phyloP scores from a whole-genome alignment of 2,329 filamentous ascomycete genomes.

The Septoria linicola region DNA sequence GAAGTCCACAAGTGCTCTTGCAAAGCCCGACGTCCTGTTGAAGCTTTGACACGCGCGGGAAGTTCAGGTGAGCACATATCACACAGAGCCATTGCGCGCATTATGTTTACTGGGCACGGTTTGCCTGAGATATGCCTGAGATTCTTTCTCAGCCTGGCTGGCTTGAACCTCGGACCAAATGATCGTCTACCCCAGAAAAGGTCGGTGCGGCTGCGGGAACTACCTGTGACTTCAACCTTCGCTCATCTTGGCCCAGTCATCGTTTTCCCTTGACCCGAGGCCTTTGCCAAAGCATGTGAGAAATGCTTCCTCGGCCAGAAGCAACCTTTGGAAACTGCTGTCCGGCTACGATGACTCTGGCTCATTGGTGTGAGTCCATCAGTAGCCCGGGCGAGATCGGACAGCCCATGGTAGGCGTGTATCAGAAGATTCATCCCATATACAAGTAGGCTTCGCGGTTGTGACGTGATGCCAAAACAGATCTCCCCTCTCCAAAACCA shows the following conservation, averaged over 20 bases:
- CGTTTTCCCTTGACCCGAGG: conserved; percentile 30
- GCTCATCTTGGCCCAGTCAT: conserved; percentile 19
- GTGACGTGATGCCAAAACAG: conserved; percentile 24
- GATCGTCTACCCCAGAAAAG: conserved; percentile 15
- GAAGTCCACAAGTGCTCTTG: no score
- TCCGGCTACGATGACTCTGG: conserved; percentile 13
- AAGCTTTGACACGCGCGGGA: no score
- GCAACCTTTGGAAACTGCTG: conserved; percentile 5
- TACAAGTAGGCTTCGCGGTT: conserved; percentile 13
- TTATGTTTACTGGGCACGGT: no score
- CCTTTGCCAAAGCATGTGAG: conserved; percentile 9
- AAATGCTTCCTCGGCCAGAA: conserved; percentile 12
- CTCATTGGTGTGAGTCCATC: conserved; percentile 12
- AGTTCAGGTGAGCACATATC: no score
- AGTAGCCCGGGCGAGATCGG: conserved; percentile 25
- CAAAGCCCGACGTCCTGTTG: no score
- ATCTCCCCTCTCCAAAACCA: conserved; percentile 23
- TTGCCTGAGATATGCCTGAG: no score
- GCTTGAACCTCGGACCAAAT: conserved; percentile 18
- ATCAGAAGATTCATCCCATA: conserved; percentile 9
- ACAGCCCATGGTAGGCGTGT: conserved; percentile 11
- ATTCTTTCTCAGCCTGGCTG: neutral
- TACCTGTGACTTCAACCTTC: conserved; percentile 21
- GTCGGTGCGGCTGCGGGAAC: conserved; percentile 18
- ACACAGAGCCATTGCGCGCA: no score